Percentiles rank a stretch among this genome's conserved stretches.
These are phyloP conservation scores for Gyromitra esculenta DNA, from an alignment of 2,329 filamentous ascomycete species.

Conservation along the genomic window DNA sequence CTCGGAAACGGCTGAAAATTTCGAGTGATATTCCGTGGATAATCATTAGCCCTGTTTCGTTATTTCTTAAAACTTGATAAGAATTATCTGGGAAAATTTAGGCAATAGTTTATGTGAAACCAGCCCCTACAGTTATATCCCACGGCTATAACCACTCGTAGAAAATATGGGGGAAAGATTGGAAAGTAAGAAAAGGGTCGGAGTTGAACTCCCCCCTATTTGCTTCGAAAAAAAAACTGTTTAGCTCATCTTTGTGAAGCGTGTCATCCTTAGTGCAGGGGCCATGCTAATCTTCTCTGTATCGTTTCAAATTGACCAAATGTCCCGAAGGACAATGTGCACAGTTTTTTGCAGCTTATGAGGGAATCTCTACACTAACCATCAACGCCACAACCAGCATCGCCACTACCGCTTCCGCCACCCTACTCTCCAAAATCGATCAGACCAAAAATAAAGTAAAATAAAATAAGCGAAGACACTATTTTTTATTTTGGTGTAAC, in stretches of 20 bases:
- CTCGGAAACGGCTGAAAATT: not conserved
- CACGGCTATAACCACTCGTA: not conserved
- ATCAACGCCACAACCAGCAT: not conserved
- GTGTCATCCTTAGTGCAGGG: conserved; percentile 94
- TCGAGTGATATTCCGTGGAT: conserved; percentile 19
- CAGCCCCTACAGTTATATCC: not conserved
- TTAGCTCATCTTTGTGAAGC: conserved; percentile 81
- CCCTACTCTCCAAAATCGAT: not conserved
- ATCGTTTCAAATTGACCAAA: conserved; percentile 74
- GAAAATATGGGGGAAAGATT: not conserved
- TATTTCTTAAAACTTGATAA: not conserved
- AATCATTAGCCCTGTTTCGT: not conserved
- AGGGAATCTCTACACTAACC: not conserved
- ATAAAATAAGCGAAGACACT: not conserved
- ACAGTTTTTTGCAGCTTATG: conserved; percentile 9
- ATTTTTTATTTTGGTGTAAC: too few species aligned
- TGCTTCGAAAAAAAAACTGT: not conserved
- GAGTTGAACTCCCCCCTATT: conserved; percentile 1
- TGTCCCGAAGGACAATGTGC: conserved; percentile 53
- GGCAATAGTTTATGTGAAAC: not conserved
- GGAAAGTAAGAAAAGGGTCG: not conserved
- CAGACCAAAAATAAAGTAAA: not conserved
- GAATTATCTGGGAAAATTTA: not conserved
- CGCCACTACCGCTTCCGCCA: not conserved
- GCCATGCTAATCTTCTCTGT: conserved; percentile 86